These are phyloP conservation scores for Lophium mytilinum DNA, from an alignment of 495 filamentous ascomycete species.

Conservation along the genomic window DNA sequence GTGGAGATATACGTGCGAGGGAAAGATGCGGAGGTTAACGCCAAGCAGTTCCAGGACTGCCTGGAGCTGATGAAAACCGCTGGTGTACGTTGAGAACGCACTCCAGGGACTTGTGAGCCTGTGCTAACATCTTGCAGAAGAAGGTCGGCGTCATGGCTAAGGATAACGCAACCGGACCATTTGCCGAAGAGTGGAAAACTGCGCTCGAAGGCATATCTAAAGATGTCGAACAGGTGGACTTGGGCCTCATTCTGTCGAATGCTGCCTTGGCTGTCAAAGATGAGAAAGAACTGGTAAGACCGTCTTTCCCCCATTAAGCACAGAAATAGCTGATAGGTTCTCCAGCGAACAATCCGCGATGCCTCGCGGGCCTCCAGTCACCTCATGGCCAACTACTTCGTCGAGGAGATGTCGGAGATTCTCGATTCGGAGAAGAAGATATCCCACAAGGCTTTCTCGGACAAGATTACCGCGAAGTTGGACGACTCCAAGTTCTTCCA, in stretches of 20 bases:
- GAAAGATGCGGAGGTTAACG: constrained; percentile 83
- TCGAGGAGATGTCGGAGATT: constrained; percentile 93
- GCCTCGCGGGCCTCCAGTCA: constrained; percentile 88
- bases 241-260: constrained; percentile 68
- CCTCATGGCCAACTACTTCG: constrained; percentile 85
- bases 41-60: constrained; percentile 75
- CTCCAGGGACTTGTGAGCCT: not conserved
- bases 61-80: constrained; percentile 75
- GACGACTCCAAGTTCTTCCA: constrained; percentile 90
- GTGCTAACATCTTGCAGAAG: constrained; percentile 46
- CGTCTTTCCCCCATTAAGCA: not conserved
- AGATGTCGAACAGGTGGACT: constrained; percentile 84
- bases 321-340: constrained; percentile 3
- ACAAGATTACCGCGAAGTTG: constrained; percentile 81
- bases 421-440: constrained; percentile 95
- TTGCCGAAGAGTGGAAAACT: constrained; percentile 93
- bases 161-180: constrained; percentile 75
- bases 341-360: constrained; percentile 75
- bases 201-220: constrained; percentile 63
- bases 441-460: constrained; percentile 72
- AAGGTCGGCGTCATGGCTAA: constrained; percentile 83
- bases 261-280: constrained; percentile 92
- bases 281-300: constrained; percentile 71
- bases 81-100: constrained; percentile 52
- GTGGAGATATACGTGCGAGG: constrained; percentile 82